phyloP scores from a whole-genome alignment of 1,139 yeast genomes.

The Zygotorulaspora mrakii region DNA sequence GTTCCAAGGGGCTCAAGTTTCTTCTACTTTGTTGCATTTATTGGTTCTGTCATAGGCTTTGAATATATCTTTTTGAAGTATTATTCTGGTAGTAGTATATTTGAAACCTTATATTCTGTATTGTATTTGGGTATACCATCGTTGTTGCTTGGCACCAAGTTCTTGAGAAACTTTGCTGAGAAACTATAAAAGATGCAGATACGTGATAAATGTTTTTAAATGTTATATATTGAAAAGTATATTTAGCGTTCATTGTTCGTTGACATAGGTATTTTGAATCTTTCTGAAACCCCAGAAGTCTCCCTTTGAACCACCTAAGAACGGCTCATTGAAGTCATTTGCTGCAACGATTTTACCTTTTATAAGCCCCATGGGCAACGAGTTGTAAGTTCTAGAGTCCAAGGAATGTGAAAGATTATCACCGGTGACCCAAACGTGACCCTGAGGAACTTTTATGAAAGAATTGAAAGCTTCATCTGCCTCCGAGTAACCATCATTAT shows the following conservation, averaged over 20 bases:
- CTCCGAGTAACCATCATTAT: no score
- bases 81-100: constrained; percentile 68
- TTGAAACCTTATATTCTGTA: constrained; percentile 57
- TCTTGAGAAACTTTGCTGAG: constrained; percentile 41
- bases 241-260: constrained; percentile 21
- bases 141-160: constrained; percentile 66
- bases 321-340: constrained; percentile 40
- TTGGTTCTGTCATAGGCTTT: constrained; percentile 52
- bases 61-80: constrained; percentile 66
- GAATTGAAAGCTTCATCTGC: constrained; percentile 44
- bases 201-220: constrained; percentile 4
- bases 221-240: constrained; percentile 3
- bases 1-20: constrained; percentile 31
- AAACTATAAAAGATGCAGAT: constrained; percentile 1
- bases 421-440: constrained; percentile 97
- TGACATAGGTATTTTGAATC: constrained; percentile 45
- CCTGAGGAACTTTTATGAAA: constrained; percentile 69
- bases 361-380: constrained; percentile 80
- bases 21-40: constrained; percentile 42
- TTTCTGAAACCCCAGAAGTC: constrained; percentile 53
- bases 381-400: constrained; percentile 86
- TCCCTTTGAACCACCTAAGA: constrained; percentile 36
- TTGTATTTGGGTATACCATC: constrained; percentile 51
- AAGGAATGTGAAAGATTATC: constrained; percentile 86
- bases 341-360: constrained; percentile 85